phyloP scores from a whole-genome alignment of 331 rosid species.

The Pyracantha coccinea region DNA sequence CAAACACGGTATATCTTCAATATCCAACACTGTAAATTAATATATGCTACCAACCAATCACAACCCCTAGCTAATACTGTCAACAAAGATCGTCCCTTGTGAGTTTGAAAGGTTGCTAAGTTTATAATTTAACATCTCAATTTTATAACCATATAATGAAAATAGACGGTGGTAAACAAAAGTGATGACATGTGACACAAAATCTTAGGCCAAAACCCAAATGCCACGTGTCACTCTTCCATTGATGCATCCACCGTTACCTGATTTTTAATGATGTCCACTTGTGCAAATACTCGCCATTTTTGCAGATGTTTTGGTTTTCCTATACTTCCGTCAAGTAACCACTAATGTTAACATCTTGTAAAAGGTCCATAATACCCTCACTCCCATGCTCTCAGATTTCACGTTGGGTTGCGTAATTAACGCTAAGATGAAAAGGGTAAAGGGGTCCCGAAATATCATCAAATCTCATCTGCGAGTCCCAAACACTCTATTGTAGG shows the following conservation, averaged over 20 bases:
- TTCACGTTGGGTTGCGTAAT: conserved; percentile 1
- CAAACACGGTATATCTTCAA: no score
- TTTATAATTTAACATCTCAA: not conserved
- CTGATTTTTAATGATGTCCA: not conserved
- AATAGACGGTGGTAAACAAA: not conserved
- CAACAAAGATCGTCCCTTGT: not conserved
- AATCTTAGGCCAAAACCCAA: not conserved
- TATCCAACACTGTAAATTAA: no score
- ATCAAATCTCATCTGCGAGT: conserved; percentile 8
- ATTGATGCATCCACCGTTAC: not conserved
- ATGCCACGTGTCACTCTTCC: not conserved
- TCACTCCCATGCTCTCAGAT: no score
- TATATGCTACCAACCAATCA: no score
- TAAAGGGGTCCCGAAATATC: not conserved
- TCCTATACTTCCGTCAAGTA: not conserved
- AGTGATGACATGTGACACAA: not conserved
- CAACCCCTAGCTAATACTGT: no score
- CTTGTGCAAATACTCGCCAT: not conserved
- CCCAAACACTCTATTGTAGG: not conserved
- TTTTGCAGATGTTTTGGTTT: not conserved
- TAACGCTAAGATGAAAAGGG: not conserved
- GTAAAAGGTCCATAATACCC: not conserved
- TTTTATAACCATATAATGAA: not conserved
- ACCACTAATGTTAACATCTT: not conserved
- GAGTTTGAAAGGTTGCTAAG: not conserved